A percentile compares a stretch with the other conserved stretches of the same genome.
Evolutionary conservation across 1,284 basidiomycete species (phyloP).

Genomic region (Ganoderma leucocontextum): DNA sequence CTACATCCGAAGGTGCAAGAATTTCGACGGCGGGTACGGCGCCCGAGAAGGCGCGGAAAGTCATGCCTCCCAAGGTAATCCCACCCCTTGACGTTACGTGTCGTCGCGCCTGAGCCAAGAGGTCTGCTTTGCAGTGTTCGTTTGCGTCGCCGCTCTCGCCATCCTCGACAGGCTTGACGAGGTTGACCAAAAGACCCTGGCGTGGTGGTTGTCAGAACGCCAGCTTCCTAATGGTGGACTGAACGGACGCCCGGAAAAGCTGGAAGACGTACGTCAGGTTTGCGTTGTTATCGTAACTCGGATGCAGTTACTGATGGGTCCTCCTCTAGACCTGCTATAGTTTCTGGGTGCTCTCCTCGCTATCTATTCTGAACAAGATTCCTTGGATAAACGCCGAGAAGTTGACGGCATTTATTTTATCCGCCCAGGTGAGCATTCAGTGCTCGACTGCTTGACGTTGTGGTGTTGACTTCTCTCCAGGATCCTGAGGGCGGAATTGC

Average conservation of each 20-base stretch:
- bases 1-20: slow-evolving; percentile 83
- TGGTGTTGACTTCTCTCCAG: slow-evolving; percentile 47
- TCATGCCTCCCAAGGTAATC: slow-evolving; percentile 88
- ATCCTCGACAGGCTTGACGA: slow-evolving; percentile 86
- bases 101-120: not conserved
- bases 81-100: slow-evolving; percentile 3
- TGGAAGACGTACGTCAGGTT: slow-evolving; percentile 83
- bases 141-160: slow-evolving; percentile 87
- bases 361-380: slow-evolving; percentile 87
- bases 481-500: slow-evolving; percentile 96
- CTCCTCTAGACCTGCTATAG: slow-evolving; percentile 89
- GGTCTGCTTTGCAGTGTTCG: slow-evolving; percentile 71
- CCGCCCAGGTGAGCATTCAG: slow-evolving; percentile 73
- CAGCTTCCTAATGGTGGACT: slow-evolving; percentile 94
- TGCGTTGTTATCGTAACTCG: slow-evolving; percentile 2
- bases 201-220: slow-evolving; percentile 93
- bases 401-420: slow-evolving; percentile 84
- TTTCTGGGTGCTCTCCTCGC: slow-evolving; percentile 93
- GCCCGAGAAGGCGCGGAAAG: slow-evolving; percentile 87
- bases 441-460: slow-evolving; percentile 4
- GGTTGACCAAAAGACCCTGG: slow-evolving; percentile 79
- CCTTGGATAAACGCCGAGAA: slow-evolving; percentile 93
- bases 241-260: slow-evolving; percentile 95
- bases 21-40: slow-evolving; percentile 98
- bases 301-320: slow-evolving; percentile 1